A percentile compares a stretch with the other conserved stretches of the same genome.
phyloP scores from a whole-genome alignment of 176 grass and related monocot species.

The Coix lacrymajobi region DNA sequence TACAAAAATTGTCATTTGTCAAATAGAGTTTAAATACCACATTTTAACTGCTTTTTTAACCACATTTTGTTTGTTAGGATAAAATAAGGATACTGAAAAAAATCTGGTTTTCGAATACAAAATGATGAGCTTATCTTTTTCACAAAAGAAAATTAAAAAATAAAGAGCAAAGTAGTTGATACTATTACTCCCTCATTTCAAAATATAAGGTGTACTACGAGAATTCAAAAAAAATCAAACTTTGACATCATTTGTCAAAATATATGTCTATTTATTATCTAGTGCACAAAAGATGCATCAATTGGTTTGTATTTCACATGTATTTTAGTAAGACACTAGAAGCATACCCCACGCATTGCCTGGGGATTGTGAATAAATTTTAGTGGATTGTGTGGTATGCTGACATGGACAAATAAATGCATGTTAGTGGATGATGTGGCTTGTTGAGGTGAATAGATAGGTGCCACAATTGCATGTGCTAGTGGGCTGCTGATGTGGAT shows the following conservation, averaged over 20 bases:
- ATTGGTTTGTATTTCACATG: neutral
- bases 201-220: neutral
- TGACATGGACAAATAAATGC: neutral
- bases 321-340: neutral
- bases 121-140: neutral
- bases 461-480: no score
- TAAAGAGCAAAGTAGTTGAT: neutral
- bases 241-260: neutral
- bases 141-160: neutral
- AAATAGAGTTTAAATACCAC: neutral
- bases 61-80: neutral
- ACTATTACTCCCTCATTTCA: neutral
- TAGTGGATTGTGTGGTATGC: neutral
- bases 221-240: neutral
- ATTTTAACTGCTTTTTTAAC: neutral
- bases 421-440: neutral
- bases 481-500: neutral
- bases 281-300: neutral
- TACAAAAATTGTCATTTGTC: neutral
- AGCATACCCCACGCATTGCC: neutral
- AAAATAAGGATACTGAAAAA: neutral
- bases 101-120: neutral
- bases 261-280: neutral
- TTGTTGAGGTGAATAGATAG: no score
- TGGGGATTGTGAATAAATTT: neutral